These are phyloP conservation scores for Xylariales sp. DNA, from an alignment of 2,329 filamentous ascomycete species.

Conservation along the genomic window DNA sequence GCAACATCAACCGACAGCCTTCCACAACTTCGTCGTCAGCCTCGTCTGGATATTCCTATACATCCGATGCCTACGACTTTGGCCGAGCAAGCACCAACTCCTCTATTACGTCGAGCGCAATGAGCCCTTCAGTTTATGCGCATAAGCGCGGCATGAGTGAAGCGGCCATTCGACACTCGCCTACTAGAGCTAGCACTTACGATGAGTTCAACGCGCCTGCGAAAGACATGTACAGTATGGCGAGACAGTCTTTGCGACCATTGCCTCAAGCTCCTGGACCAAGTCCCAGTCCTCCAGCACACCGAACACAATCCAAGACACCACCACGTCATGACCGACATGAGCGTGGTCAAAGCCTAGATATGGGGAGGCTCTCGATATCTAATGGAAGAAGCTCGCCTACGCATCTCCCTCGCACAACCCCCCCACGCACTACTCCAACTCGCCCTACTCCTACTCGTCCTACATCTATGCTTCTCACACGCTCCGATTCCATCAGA, in stretches of 20 bases:
- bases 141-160: constrained; percentile 78
- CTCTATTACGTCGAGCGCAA: constrained; percentile 58
- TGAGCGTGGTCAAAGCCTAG: constrained; percentile 46
- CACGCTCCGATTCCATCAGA: constrained; percentile 50
- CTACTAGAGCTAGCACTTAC: constrained; percentile 41
- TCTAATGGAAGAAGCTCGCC: constrained; percentile 35
- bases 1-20: constrained; percentile 51
- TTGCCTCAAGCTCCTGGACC: constrained; percentile 65
- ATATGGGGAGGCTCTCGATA: constrained; percentile 22
- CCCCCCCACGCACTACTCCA: too few species aligned
- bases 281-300: constrained; percentile 32
- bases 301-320: constrained; percentile 20
- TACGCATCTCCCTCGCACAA: constrained; percentile 16
- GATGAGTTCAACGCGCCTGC: constrained; percentile 41
- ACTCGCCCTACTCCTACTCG: constrained; percentile 30
- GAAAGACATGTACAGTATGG: constrained; percentile 65
- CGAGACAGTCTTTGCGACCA: constrained; percentile 73
- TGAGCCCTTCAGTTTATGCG: constrained; percentile 36
- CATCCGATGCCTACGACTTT: constrained; percentile 48
- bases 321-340: constrained; percentile 37
- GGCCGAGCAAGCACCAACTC: constrained; percentile 66
- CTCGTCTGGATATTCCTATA: constrained; percentile 60
- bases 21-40: constrained; percentile 69
- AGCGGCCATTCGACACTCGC: constrained; percentile 48
- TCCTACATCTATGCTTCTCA: constrained; percentile 59